These are phyloP conservation scores for Backusella circina DNA, from an alignment of 192 early-diverging fungal genomes.

Conservation along the genomic window DNA sequence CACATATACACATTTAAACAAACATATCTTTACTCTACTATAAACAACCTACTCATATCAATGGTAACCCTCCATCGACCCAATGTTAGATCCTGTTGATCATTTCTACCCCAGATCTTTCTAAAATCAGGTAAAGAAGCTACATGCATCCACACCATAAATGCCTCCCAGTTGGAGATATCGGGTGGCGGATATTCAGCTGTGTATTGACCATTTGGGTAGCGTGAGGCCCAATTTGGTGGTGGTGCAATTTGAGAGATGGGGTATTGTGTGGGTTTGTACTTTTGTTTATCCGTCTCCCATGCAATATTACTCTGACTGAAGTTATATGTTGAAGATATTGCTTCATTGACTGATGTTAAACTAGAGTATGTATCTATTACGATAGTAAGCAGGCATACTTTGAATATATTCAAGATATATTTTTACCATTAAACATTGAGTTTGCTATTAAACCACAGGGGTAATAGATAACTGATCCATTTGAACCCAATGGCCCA, in stretches of 20 bases:
- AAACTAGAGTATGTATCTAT: slow-evolving; percentile 28
- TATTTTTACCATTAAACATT: slow-evolving; percentile 66
- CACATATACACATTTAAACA: not conserved
- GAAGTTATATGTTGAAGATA: slow-evolving; percentile 50
- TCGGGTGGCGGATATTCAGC: slow-evolving; percentile 55
- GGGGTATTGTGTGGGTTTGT: slow-evolving; percentile 53
- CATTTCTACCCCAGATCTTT: slow-evolving; percentile 85
- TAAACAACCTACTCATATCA: slow-evolving; percentile 57
- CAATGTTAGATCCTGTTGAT: slow-evolving; percentile 46
- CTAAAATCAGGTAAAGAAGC: slow-evolving; percentile 93
- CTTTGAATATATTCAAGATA: not conserved
- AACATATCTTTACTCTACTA: not conserved
- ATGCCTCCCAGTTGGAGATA: slow-evolving; percentile 62
- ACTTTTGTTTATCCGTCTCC: slow-evolving; percentile 75
- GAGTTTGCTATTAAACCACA: slow-evolving; percentile 93
- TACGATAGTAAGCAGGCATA: not conserved
- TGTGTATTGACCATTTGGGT: slow-evolving; percentile 48
- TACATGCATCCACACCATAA: slow-evolving; percentile 97
- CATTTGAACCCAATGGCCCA: slow-evolving; percentile 28
- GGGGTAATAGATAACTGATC: slow-evolving; percentile 65
- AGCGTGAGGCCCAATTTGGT: slow-evolving; percentile 75
- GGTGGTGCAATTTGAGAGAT: slow-evolving; percentile 69
- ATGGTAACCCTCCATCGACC: slow-evolving; percentile 71
- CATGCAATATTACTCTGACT: slow-evolving; percentile 73
- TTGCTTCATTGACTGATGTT: not conserved